Evolutionary conservation across 768 basidiomycete genomes (phyloP), one percentile per base, ranked within the genome.

Genomic region (Gautieria morchelliformis): DNA sequence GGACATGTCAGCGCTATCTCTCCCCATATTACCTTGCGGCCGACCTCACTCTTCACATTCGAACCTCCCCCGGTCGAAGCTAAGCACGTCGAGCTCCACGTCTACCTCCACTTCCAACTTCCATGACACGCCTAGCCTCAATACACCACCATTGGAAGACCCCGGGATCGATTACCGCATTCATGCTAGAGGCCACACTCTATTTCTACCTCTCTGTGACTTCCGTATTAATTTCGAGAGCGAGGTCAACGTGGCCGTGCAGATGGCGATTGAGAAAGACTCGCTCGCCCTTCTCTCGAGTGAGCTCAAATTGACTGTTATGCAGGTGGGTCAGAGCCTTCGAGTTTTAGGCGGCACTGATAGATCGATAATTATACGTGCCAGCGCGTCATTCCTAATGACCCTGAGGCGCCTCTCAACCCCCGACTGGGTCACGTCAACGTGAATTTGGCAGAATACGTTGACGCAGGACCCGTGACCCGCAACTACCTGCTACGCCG

Each of bases 391-490:
- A 71, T 79, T 41, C 71, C 73, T 1, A 78, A 78, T 44, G 85
- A 84, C 62, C 75, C 78, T 5, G 71, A 78, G 53, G 70, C 77
- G 7, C 79, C 82, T 1, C 74, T 74, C 15, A 81, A 84, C 55
- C 80, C 82, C 3, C 77, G 80, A 7, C 73, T 89, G 2, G 89
- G 88, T 3, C 75, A 74, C 6, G 75, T 89, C 7, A 75, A 79
- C 62, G 74, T 91, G 58, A 85, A 91, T 64, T 74, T 91, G 1
- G 83, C 89, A 0, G 84, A 89, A 64, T 91, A 89, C 62, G 84
- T 82, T 14, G 75, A 77, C 48, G 79, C 71, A 1, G 79, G 83
- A 37, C 62, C 67, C 10, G 76, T 88, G 24, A 80, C 81, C 10
- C 75, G 89, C 17, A 74, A 80, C 6, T 87, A 88, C 68, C 74